phyloP scores from a whole-genome alignment of 2,329 filamentous ascomycete species.

The Chaetomium olivaceum region DNA sequence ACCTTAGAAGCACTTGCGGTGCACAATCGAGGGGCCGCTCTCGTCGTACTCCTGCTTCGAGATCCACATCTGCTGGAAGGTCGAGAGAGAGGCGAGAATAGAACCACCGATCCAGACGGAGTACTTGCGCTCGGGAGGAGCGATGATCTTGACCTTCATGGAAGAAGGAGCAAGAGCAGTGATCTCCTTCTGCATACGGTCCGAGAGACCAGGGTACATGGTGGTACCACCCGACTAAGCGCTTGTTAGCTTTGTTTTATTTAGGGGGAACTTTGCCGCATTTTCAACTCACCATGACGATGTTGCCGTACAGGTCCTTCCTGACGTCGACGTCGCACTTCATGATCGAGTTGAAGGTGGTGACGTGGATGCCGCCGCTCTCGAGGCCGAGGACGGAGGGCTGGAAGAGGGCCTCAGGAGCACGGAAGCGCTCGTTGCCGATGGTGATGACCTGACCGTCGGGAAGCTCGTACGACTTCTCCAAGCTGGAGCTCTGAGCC shows the following conservation, averaged over 20 bases:
- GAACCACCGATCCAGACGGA: constrained; percentile 99
- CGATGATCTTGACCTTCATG: constrained; percentile 99
- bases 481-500: constrained; percentile 95
- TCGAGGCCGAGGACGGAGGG: constrained; percentile 97
- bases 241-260: constrained; percentile 38
- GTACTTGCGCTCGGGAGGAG: constrained; percentile 99
- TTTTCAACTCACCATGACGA: constrained; percentile 84
- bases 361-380: constrained; percentile 98
- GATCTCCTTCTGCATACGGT: constrained; percentile 99
- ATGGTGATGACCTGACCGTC: constrained; percentile 99
- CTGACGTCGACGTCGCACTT: constrained; percentile 99
- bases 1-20: constrained; percentile 99
- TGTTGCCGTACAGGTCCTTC: constrained; percentile 99
- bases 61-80: constrained; percentile 99
- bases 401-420: constrained; percentile 99
- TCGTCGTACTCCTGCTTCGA: constrained; percentile 99
- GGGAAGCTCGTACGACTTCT: constrained; percentile 99
- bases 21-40: constrained; percentile 97
- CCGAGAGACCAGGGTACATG: constrained; percentile 99
- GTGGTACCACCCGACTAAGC: constrained; percentile 98
- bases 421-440: constrained; percentile 99
- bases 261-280: neutral
- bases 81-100: constrained; percentile 98
- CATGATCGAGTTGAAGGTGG: constrained; percentile 99
- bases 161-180: constrained; percentile 97